Conservation (phyloP, 345 rosid species). For the Salix caprea region DNA sequence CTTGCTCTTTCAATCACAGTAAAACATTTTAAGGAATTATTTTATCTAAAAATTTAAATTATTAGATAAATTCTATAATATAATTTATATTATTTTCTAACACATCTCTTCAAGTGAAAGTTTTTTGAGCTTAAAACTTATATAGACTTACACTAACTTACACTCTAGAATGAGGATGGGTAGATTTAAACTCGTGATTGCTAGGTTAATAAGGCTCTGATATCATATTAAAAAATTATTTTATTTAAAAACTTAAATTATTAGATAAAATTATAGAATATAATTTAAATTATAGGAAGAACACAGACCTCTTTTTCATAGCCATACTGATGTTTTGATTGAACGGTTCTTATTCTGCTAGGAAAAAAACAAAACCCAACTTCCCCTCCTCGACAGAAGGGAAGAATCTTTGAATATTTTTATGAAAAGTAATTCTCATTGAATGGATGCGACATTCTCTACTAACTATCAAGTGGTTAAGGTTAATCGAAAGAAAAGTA, state of each 20-base stretch:
- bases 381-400: not conserved
- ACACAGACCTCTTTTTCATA: not conserved
- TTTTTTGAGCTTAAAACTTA: too few relatives aligned
- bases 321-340: not conserved
- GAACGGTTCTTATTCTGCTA: not conserved
- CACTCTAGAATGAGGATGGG: fast-evolving
- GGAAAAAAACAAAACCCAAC: slow-evolving; percentile 16
- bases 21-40: too few relatives aligned
- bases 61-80: too few relatives aligned
- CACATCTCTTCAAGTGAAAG: fast-evolving
- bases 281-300: not conserved
- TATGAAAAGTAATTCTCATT: not conserved
- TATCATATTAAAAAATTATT: too few relatives aligned
- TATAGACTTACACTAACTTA: too few relatives aligned
- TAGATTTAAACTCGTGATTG: too few relatives aligned
- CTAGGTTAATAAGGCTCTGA: too few relatives aligned
- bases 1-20: not conserved
- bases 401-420: not conserved
- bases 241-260: too few relatives aligned
- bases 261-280: too few relatives aligned
- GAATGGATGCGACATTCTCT: not conserved
- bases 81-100: too few relatives aligned
- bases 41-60: too few relatives aligned
- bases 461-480: not conserved
- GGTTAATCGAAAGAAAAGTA: not conserved